A percentile compares a stretch with the other conserved stretches of the same genome.
These are phyloP conservation scores for Hevea brasiliensis DNA, from an alignment of 345 rosid species.

Conservation along the genomic window DNA sequence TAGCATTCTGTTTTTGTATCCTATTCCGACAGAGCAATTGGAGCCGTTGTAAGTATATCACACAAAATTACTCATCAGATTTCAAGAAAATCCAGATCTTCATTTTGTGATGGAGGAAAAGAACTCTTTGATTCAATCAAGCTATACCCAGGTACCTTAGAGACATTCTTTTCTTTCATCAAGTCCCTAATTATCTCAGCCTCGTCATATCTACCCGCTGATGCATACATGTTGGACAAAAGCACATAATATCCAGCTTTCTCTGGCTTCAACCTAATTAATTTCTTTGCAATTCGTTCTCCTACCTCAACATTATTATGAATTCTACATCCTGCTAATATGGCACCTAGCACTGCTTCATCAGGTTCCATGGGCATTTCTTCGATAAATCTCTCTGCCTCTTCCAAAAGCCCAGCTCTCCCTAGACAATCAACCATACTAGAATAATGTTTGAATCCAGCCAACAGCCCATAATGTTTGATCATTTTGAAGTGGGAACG, in stretches of 20 bases:
- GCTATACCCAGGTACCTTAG: conserved; percentile 53
- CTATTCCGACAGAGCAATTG: background rate
- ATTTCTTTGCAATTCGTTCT: conserved; percentile 56
- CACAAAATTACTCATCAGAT: background rate
- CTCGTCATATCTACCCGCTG: conserved; percentile 44
- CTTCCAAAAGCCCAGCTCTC: conserved; percentile 55
- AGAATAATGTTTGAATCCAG: conserved; percentile 57
- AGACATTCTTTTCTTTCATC: conserved; percentile 47
- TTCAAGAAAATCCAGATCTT: background rate
- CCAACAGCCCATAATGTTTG: conserved; percentile 35
- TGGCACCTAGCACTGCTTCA: conserved; percentile 53
- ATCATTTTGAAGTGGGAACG: conserved; percentile 42
- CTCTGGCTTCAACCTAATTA: conserved; percentile 44
- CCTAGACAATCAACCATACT: conserved; percentile 57
- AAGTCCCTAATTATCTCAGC: conserved; percentile 51
- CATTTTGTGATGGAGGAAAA: background rate
- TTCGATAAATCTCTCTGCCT: conserved; percentile 55
- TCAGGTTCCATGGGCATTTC: conserved; percentile 63
- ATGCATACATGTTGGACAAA: conserved; percentile 51
- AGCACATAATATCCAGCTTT: conserved; percentile 57
- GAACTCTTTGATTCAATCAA: conserved; percentile 34
- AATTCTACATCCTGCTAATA: conserved; percentile 53
- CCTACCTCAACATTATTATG: conserved; percentile 58
- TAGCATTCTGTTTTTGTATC: background rate
- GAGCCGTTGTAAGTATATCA: background rate